Conservation (phyloP, 2,329 filamentous ascomycete species). For the Fusarium pseudocircinatum region DNA sequence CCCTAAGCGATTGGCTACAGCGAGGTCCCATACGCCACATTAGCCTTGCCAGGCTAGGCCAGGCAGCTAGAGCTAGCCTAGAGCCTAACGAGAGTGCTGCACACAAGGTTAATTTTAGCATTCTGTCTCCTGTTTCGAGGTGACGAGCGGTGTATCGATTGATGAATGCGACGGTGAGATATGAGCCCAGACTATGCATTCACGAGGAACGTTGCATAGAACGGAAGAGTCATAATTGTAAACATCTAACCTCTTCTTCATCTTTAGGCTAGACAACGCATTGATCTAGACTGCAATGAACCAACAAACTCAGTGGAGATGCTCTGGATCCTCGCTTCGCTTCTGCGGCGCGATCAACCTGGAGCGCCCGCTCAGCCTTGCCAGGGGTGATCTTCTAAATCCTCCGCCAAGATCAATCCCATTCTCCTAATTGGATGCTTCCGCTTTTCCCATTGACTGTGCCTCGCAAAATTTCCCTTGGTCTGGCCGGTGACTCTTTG, state of each 20-base stretch:
- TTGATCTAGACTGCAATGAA: not conserved
- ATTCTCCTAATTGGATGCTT: not conserved
- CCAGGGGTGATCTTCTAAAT: not conserved
- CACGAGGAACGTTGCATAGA: not conserved
- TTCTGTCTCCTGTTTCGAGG: not conserved
- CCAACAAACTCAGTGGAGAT: not conserved
- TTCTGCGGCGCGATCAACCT: not conserved
- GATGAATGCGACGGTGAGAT: not conserved
- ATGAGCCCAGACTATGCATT: not conserved
- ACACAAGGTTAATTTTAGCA: constrained; percentile 14
- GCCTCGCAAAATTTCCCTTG: constrained; percentile 1
- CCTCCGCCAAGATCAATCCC: not conserved
- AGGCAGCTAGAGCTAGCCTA: not conserved
- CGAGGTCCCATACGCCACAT: not conserved
- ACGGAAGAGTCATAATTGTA: not conserved
- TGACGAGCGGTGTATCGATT: not conserved
- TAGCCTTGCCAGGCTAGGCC: not conserved
- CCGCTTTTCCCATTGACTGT: not conserved
- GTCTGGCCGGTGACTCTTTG: not conserved
- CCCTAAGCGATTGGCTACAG: constrained; percentile 1
- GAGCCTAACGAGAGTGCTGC: not conserved
- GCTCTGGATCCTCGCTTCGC: not conserved
- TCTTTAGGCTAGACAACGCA: not conserved
- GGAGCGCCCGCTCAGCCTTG: constrained; percentile 11
- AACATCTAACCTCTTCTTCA: not conserved